Evolutionary conservation across 1,284 basidiomycete species (phyloP).

Genomic region (Inonotus hispidus): DNA sequence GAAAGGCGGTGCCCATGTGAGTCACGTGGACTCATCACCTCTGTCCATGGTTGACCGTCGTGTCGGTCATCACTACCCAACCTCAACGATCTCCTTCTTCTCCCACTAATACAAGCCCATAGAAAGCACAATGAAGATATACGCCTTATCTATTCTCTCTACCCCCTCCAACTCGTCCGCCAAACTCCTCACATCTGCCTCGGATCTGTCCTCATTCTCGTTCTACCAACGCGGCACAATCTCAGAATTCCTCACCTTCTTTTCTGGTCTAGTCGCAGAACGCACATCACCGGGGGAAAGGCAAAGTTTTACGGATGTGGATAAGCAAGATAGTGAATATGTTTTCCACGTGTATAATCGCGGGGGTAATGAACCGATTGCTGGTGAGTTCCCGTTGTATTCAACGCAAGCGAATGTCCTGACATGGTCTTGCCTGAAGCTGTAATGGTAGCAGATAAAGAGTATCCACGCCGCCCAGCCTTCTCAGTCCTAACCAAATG

Average conservation of each 20-base stretch:
- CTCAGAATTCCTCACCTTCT: slow-evolving; percentile 86
- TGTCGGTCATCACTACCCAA: neutral
- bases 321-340: slow-evolving; percentile 83
- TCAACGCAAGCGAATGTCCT: neutral
- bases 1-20: neutral
- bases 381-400: slow-evolving; percentile 46
- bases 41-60: neutral
- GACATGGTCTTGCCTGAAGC: slow-evolving; percentile 37
- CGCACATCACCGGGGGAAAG: slow-evolving; percentile 83
- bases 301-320: slow-evolving; percentile 60
- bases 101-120: neutral
- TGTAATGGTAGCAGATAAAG: slow-evolving; percentile 91
- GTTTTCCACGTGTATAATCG: slow-evolving; percentile 91
- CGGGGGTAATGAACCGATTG: slow-evolving; percentile 72
- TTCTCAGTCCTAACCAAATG: slow-evolving; percentile 95
- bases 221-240: slow-evolving; percentile 90
- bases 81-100: neutral
- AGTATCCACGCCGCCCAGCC: slow-evolving; percentile 95
- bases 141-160: slow-evolving; percentile 56
- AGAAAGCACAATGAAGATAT: slow-evolving; percentile 59
- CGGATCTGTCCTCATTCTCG: slow-evolving; percentile 87
- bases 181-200: slow-evolving; percentile 67
- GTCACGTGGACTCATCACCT: neutral
- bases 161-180: slow-evolving; percentile 52
- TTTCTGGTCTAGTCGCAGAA: slow-evolving; percentile 90